phyloP scores from a whole-genome alignment of 164 flowering plant species.

The Protea cynaroides region DNA sequence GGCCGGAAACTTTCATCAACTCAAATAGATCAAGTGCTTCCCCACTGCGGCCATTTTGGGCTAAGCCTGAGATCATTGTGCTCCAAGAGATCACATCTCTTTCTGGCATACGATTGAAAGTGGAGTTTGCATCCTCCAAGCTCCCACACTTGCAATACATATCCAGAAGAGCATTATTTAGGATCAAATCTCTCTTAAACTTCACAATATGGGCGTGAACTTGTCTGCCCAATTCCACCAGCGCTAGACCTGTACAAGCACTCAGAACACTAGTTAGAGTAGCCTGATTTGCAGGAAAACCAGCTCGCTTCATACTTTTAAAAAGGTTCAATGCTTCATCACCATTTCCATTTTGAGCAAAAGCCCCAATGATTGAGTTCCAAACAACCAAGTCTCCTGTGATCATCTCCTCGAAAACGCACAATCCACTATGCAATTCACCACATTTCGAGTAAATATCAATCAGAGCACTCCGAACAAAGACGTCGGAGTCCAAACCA shows the following conservation, averaged over 20 bases:
- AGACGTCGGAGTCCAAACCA: slow-evolving; percentile 74
- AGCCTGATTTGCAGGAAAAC: slow-evolving; percentile 54
- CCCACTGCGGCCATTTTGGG: slow-evolving; percentile 71
- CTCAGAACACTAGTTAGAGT: slow-evolving; percentile 71
- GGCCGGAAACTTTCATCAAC: slow-evolving; percentile 51
- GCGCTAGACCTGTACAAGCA: slow-evolving; percentile 66
- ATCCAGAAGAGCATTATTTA: slow-evolving; percentile 77
- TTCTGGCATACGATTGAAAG: slow-evolving; percentile 45
- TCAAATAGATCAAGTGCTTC: slow-evolving; percentile 60
- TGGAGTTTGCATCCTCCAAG: slow-evolving; percentile 56
- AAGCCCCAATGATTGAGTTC: slow-evolving; percentile 75
- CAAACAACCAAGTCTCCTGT: slow-evolving; percentile 63
- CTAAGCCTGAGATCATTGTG: slow-evolving; percentile 84
- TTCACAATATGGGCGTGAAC: slow-evolving; percentile 79
- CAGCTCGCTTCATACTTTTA: slow-evolving; percentile 49
- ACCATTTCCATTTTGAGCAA: slow-evolving; percentile 59
- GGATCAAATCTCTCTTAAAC: slow-evolving; percentile 56
- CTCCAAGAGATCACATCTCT: slow-evolving; percentile 89
- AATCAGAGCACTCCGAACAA: slow-evolving; percentile 73
- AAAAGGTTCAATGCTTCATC: slow-evolving; percentile 39
- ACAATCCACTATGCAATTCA: slow-evolving; percentile 32
- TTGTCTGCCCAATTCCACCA: slow-evolving; percentile 77
- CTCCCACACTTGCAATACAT: slow-evolving; percentile 96
- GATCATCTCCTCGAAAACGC: slow-evolving; percentile 65
- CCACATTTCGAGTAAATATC: slow-evolving; percentile 76